A percentile compares a stretch with the other conserved stretches of the same genome.
Conservation (phyloP, 495 filamentous ascomycete genomes). For the Aspergillus egyptiacus region DNA sequence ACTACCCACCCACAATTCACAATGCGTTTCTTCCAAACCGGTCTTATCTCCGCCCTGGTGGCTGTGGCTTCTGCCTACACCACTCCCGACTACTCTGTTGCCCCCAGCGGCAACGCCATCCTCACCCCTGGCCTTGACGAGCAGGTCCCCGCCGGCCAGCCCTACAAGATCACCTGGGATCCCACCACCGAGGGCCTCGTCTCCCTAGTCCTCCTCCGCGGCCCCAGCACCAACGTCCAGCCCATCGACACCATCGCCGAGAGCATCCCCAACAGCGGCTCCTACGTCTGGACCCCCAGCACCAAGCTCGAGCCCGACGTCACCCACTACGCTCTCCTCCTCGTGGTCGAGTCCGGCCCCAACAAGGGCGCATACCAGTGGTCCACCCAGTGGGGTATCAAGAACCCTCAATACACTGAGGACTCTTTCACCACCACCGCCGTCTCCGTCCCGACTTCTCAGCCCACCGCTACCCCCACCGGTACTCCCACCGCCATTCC, state of each 20-base stretch:
- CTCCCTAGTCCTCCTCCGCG: conserved; percentile 58
- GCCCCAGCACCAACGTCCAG: conserved; percentile 51
- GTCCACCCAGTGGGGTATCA: conserved; percentile 63
- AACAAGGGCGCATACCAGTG: conserved; percentile 56
- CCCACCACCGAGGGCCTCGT: conserved; percentile 43
- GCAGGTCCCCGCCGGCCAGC: conserved; percentile 48
- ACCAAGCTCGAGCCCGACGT: conserved; percentile 41
- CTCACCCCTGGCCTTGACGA: conserved; percentile 44
- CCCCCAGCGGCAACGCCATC: conserved; percentile 55
- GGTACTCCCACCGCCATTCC: not conserved
- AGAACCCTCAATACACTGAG: conserved; percentile 35
- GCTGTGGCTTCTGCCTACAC: conserved; percentile 50
- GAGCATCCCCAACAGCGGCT: conserved; percentile 52
- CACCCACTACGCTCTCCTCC: conserved; percentile 59
- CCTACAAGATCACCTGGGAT: conserved; percentile 58
- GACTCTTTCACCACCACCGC: conserved; percentile 9
- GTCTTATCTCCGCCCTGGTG: conserved; percentile 44
- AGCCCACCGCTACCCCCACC: conserved; percentile 19
- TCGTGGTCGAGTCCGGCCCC: conserved; percentile 52
- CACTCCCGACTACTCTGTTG: conserved; percentile 40
- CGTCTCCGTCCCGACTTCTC: conserved; percentile 12
- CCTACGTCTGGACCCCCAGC: conserved; percentile 51
- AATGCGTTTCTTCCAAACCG: conserved; percentile 48
- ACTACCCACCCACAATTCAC: conserved; percentile 22
- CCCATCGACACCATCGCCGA: conserved; percentile 52